Evolutionary conservation across 2,329 filamentous ascomycete species (phyloP), one percentile per base, ranked within the genome.

Genomic region (Graphilbum sp.): DNA sequence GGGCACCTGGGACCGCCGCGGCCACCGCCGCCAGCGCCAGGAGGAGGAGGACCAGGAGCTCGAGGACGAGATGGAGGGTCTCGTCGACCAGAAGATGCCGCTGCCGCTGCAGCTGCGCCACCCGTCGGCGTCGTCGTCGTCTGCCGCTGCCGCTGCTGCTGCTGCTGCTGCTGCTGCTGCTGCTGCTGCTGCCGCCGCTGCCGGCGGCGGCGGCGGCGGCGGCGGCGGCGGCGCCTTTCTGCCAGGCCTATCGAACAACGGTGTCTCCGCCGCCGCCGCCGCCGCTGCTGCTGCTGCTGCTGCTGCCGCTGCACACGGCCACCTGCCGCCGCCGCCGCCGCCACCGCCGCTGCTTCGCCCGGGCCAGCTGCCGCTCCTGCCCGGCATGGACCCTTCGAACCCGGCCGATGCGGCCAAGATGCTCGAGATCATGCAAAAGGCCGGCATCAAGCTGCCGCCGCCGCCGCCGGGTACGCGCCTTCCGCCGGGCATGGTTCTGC

Each of bases 1-100:
- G 55, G 90, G 90, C n/a, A 95, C 87, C 1, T 95, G 82, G 74
- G 86, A 87, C 53, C 75, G 83, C 23, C 77, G 82, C 30, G 79
- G 81, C 41, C 76, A 80, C 40, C 75, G 81, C 24, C 74, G 78
- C 35, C 79, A 90, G 56, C 72, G 81, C 48, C 80, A 86, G 46
- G 87, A 94, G 49, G 86, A 95, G 50, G 90, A 96, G 55, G 86
- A 95, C 52, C 83, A 88, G 52, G 87, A 96, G 56, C 67, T 81
- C 42, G 84, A 95, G 54, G 90, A 96, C 53, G 90, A 96, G 58
- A 79, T 81, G 47, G 88, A 96, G 46, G 87, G 85, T 3, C 67
- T 96, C 33, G 79, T 92, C 38, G 90, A 98, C 51, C 90, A 98
- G 55, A 82, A 81, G 57, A 84, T 80, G 70, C 79, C 71, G 17